Evolutionary conservation across 305 asterid species (phyloP).

Genomic region (Fraxinus floribunda): DNA sequence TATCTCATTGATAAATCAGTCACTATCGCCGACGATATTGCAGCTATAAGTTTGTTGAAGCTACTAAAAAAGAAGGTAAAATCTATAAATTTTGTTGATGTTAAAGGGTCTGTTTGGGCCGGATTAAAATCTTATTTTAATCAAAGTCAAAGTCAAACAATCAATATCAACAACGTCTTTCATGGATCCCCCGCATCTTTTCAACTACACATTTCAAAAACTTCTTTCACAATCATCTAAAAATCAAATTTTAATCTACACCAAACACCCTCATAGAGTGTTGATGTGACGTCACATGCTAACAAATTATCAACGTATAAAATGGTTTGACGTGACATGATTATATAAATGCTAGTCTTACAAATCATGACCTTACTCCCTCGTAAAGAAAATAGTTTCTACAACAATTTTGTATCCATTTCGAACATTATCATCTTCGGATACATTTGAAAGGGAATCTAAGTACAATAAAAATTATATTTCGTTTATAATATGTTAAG

Average conservation of each 20-base stretch:
- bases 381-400: neutral
- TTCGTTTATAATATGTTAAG: no score
- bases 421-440: neutral
- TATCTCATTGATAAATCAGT: neutral
- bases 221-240: no score
- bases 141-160: no score
- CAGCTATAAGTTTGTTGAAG: neutral
- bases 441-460: neutral
- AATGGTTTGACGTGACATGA: neutral
- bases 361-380: neutral
- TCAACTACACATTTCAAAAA: no score
- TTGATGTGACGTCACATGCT: neutral
- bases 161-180: no score
- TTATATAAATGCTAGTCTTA: neutral
- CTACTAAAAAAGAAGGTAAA: neutral
- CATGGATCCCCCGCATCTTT: no score
- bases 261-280: neutral
- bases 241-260: no score
- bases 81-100: neutral
- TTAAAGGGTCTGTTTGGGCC: no score
- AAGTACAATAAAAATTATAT: neutral
- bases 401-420: neutral
- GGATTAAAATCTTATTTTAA: no score
- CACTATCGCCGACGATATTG: neutral
- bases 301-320: neutral